Base-by-base conservation (phyloP, 108 stramenopile species). In the Parietichytrium sp. region DNA sequence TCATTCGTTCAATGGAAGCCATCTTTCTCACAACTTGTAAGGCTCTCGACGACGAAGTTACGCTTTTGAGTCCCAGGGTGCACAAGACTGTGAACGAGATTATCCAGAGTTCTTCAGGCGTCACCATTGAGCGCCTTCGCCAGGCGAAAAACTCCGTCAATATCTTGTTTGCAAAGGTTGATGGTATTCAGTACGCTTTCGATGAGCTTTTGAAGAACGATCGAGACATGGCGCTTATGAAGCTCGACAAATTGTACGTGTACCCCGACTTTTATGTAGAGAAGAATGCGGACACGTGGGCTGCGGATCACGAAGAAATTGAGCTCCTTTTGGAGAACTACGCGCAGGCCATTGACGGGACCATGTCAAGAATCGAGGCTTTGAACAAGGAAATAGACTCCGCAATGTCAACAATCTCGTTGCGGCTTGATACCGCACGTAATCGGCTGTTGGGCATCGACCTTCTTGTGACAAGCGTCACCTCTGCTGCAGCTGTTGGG, bases 201-300 rank as follows among this genome's bases (percentile, higher is more conserved):
- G 61, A 72, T 6, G 61, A 72, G 20, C 61, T 72, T 10, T 42
- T 72, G 23, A 42, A 72, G 20, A 72, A 72, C 20, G 61, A 72
- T 42, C 61, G 61, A n/a, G 61, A 72, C 42, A 72, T 72, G 61
- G 61, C 61, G 33, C 61, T 72, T 42, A 72, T 72, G 61, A 72
- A 72, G 38, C 61, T 72, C 6, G 61, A 72, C 61, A 72, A 72
- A 42, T 33, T 72, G 1, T 42, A 72, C 42, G 45, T 45, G 36
- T 72, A 45, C 61, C 61, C 61, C n/a, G 42, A 36, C 61, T 72
- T 45, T 42, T 72, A 72, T 42, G 45, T 23, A 10, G 61, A 72
- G 38, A 42, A 72, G 15, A 33, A 42, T 42, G 61, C 36, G 61
- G 61, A 72, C 0, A 20, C 45, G 15, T 72, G 61, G 61, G 36